These are phyloP conservation scores for Oryza rufipogon DNA, from an alignment of 176 grass and related monocot species.

Conservation along the genomic window DNA sequence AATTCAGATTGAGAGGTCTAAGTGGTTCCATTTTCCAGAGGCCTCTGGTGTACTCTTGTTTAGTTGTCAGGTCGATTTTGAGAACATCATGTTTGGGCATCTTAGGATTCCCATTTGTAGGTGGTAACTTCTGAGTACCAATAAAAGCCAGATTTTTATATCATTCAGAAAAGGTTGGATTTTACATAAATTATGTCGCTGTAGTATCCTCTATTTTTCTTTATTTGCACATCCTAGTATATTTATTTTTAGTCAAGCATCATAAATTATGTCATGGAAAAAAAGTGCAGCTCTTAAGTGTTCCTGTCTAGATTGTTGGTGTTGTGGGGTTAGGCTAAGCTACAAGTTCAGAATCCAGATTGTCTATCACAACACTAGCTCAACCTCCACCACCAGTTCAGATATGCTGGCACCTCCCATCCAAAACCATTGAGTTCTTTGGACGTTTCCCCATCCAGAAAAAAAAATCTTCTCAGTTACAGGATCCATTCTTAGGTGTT, in stretches of 20 bases:
- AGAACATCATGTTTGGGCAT: constrained; percentile 28
- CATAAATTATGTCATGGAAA: constrained; percentile 26
- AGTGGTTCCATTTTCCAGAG: neutral
- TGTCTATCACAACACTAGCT: constrained; percentile 37
- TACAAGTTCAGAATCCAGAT: constrained; percentile 57
- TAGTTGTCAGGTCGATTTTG: constrained; percentile 32
- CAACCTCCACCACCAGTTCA: constrained; percentile 68
- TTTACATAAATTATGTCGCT: constrained; percentile 7
- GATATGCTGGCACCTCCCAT: constrained; percentile 64
- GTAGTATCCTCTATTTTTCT: neutral
- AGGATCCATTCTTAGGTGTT: constrained; percentile 22
- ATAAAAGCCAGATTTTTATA: constrained; percentile 43
- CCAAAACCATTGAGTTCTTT: constrained; percentile 43
- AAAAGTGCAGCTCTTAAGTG: constrained; percentile 17
- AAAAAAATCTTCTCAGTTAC: constrained; percentile 40
- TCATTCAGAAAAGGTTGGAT: neutral
- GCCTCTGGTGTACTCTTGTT: constrained; percentile 26
- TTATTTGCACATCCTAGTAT: neutral
- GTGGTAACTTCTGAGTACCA: constrained; percentile 20
- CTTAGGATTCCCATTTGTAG: constrained; percentile 40
- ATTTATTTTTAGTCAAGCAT: neutral
- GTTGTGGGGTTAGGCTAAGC: constrained; percentile 47
- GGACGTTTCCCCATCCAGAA: constrained; percentile 42
- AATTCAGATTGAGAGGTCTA: constrained; percentile 16
- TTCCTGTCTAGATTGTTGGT: constrained; percentile 35